phyloP scores from a whole-genome alignment of 441 rosid species.

The Breynia disticha region DNA sequence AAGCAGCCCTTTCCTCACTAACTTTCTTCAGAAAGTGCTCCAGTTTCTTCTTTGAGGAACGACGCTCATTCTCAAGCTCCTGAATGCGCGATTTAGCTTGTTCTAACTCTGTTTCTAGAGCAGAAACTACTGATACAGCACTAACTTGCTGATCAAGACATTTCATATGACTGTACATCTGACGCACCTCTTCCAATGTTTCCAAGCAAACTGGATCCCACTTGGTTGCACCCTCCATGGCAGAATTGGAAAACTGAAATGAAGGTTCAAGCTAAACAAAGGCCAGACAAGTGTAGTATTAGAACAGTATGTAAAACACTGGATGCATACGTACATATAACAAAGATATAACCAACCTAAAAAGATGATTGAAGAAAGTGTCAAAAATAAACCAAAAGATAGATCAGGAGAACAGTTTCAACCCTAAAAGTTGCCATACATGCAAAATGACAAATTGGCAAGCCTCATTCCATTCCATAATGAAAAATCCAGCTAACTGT shows the following conservation, averaged over 20 bases:
- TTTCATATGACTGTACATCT: constrained; percentile 48
- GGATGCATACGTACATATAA: too few species aligned
- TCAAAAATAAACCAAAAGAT: too few species aligned
- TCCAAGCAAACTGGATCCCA: constrained; percentile 74
- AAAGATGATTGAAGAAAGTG: too few species aligned
- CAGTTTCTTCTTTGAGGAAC: constrained; percentile 62
- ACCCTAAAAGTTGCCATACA: too few species aligned
- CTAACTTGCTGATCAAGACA: constrained; percentile 57
- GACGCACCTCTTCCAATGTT: constrained; percentile 48
- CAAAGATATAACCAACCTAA: too few species aligned
- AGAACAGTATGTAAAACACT: not conserved
- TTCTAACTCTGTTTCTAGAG: constrained; percentile 64
- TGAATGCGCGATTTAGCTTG: constrained; percentile 58
- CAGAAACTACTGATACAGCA: constrained; percentile 59
- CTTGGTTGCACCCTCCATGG: constrained; percentile 87
- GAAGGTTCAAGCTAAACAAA: constrained; percentile 56
- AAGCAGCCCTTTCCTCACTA: constrained; percentile 73
- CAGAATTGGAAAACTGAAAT: constrained; percentile 62
- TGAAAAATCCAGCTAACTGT: constrained; percentile 5
- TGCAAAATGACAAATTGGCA: too few species aligned
- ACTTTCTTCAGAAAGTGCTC: constrained; percentile 89
- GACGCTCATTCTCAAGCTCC: constrained; percentile 68
- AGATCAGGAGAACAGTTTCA: too few species aligned
- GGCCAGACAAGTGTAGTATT: constrained; percentile 10
- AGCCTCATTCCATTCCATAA: too few species aligned